Percentiles rank a stretch among this genome's conserved stretches.
These are phyloP conservation scores for Diplocarpon rosae DNA, from an alignment of 2,329 filamentous ascomycete species.

Conservation along the genomic window DNA sequence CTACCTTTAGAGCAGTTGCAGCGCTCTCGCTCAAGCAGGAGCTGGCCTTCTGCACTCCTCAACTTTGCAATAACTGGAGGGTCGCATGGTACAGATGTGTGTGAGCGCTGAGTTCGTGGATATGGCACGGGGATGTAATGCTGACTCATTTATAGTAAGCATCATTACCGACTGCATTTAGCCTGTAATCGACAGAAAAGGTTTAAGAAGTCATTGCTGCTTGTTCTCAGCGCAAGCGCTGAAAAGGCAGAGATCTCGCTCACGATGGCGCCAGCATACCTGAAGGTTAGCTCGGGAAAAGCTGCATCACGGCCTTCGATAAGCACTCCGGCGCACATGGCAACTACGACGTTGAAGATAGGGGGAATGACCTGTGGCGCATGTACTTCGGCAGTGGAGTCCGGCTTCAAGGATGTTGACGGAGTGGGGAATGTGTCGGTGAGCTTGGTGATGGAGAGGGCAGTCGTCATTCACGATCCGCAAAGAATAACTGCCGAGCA, in stretches of 20 bases:
- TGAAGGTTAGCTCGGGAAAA: slow-evolving; percentile 21
- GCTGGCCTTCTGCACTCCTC: slow-evolving; percentile 22
- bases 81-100: neutral
- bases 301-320: slow-evolving; percentile 10
- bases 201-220: slow-evolving; percentile 2
- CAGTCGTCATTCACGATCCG: slow-evolving; percentile 86
- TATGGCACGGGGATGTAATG: neutral
- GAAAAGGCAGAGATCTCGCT: slow-evolving; percentile 6
- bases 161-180: slow-evolving; percentile 1
- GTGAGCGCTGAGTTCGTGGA: neutral
- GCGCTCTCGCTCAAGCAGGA: slow-evolving; percentile 12
- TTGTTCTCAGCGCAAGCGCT: slow-evolving; percentile 7
- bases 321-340: slow-evolving; percentile 47
- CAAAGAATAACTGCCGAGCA: slow-evolving; percentile 60
- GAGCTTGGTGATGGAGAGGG: slow-evolving; percentile 88
- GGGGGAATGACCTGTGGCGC: slow-evolving; percentile 89
- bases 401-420: slow-evolving; percentile 71
- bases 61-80: slow-evolving; percentile 4
- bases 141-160: slow-evolving; percentile 4
- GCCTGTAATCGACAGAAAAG: slow-evolving; percentile 1
- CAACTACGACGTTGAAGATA: slow-evolving; percentile 82
- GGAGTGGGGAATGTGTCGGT: slow-evolving; percentile 83
- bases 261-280: slow-evolving; percentile 23
- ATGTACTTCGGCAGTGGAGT: slow-evolving; percentile 91
- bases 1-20: too few relatives aligned